These are phyloP conservation scores for Sporothrix mexicana DNA, from an alignment of 2,329 filamentous ascomycete species.

Conservation along the genomic window DNA sequence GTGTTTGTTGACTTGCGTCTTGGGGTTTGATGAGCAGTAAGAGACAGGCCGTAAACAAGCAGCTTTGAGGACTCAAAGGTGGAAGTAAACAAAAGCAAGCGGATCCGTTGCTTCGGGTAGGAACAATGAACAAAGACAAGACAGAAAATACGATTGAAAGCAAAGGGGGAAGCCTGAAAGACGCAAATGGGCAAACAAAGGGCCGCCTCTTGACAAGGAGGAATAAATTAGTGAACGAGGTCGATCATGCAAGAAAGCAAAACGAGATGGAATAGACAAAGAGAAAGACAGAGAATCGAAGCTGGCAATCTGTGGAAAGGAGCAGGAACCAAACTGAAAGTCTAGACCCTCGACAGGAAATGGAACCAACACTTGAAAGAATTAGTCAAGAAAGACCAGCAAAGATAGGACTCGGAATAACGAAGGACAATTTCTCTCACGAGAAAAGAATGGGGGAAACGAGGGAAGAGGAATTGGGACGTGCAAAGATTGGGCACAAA, in stretches of 20 bases:
- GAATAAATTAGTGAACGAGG: conserved; percentile 25
- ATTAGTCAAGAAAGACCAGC: neutral
- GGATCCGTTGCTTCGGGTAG: neutral
- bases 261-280: conserved; percentile 32
- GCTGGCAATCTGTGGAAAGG: conserved; percentile 34
- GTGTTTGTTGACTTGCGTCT: conserved; percentile 2
- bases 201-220: neutral
- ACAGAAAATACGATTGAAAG: neutral
- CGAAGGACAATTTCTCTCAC: conserved; percentile 33
- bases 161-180: neutral
- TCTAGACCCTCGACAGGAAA: neutral
- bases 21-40: conserved; percentile 12
- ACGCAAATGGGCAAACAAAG: conserved; percentile 4
- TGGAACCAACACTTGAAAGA: conserved; percentile 4
- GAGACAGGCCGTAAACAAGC: conserved; percentile 24
- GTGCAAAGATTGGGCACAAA: conserved; percentile 10
- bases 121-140: neutral
- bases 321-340: conserved; percentile 34
- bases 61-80: conserved; percentile 6
- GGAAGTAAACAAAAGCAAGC: neutral
- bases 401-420: neutral
- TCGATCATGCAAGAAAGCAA: neutral
- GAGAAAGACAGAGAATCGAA: conserved; percentile 36
- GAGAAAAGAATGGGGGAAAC: neutral
- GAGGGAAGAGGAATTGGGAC: neutral